Evolutionary conservation across 2,329 filamentous ascomycete genomes (phyloP), one percentile per base, ranked within the genome.

Genomic region (Trichoderma afroharzianum): DNA sequence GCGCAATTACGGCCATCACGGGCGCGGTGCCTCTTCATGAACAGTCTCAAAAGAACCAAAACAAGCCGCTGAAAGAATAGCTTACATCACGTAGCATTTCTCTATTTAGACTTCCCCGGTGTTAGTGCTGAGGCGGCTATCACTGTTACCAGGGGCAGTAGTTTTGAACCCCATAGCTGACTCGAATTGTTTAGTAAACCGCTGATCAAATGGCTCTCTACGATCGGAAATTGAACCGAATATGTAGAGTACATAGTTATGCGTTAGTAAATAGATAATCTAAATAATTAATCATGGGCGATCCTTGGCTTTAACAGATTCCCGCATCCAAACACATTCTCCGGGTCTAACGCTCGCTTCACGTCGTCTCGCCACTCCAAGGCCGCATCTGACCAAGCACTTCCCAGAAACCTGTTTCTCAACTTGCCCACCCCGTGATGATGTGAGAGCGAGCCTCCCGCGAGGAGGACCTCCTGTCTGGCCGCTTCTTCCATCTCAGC

Each of bases 401-500:
- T 24, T 0, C 32, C 32, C 21, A 63, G 32, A 47, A 63, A 39
- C 59, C 36, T 43, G 59, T 28, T 36, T n/a, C 59, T 36, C 15
- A 63, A 3, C 11, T 36, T 63, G 6, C 59, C 59, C 7, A 63
- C 47, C 2, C 63, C 63, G 43, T 68, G 63, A 36, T 68, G 63
- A 36, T 68, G 63, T 21, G 63, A 68, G 3, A 68, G 24, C 4
- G 63, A 53, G 4, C 63, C 63, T 33, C 63, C 63, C 4, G 28
- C n/a, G 4, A 68, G 28, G 6, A 68, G 12, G 9, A 68, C 36
- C 47, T 68, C 63, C 2, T 58, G 47, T 26, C 63, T 43, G 0
- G 63, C 63, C 7, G 63, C 63, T 21, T 68, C 63, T 58, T 68
- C 63, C 63, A 68, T n/a, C 39, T n/a, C 30, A 12, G 63, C 43